Percentiles rank a stretch among this genome's conserved stretches.
These are phyloP conservation scores for Colletotrichum sp. DNA, from an alignment of 2,329 filamentous ascomycete genomes.

Conservation along the genomic window DNA sequence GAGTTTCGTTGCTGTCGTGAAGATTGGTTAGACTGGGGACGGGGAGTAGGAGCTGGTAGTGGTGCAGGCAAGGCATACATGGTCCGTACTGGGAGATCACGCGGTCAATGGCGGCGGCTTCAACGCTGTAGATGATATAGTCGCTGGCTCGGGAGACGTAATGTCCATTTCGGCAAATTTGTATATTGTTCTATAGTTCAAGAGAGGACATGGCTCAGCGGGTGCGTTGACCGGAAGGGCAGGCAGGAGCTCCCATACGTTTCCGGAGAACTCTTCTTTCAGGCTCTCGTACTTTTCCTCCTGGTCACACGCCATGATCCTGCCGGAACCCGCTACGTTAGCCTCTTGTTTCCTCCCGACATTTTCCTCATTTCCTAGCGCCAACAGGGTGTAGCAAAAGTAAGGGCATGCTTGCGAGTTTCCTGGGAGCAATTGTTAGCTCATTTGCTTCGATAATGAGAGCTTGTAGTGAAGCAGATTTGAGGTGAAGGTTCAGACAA, in stretches of 20 bases:
- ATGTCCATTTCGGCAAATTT: conserved; percentile 93
- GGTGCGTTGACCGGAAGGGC: conserved; percentile 3
- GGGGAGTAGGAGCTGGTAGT: neutral
- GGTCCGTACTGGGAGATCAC: conserved; percentile 91
- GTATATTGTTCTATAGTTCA: conserved; percentile 69
- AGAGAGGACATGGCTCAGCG: conserved; percentile 14
- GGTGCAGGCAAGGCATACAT: conserved; percentile 61
- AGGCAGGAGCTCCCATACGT: conserved; percentile 64
- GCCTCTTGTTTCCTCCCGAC: neutral
- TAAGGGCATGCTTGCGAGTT: conserved; percentile 31
- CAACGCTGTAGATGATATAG: conserved; percentile 98
- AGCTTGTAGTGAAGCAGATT: conserved; percentile 21
- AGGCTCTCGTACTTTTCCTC: conserved; percentile 87
- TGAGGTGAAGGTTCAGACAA: conserved; percentile 73
- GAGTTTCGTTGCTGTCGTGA: conserved; percentile 81
- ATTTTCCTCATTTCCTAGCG: neutral
- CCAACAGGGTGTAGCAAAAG: neutral
- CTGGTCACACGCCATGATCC: conserved; percentile 92
- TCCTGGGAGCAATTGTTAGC: conserved; percentile 21
- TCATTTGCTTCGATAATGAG: conserved; percentile 16
- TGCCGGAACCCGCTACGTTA: conserved; percentile 40
- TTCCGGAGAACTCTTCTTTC: conserved; percentile 80
- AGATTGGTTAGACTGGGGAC: neutral
- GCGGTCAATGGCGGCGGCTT: conserved; percentile 86
- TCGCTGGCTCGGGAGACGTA: conserved; percentile 95